Percentiles rank a stretch among this genome's conserved stretches.
Evolutionary conservation across 306 rosid genomes (phyloP).

Genomic region (Arachis stenosperma): DNA sequence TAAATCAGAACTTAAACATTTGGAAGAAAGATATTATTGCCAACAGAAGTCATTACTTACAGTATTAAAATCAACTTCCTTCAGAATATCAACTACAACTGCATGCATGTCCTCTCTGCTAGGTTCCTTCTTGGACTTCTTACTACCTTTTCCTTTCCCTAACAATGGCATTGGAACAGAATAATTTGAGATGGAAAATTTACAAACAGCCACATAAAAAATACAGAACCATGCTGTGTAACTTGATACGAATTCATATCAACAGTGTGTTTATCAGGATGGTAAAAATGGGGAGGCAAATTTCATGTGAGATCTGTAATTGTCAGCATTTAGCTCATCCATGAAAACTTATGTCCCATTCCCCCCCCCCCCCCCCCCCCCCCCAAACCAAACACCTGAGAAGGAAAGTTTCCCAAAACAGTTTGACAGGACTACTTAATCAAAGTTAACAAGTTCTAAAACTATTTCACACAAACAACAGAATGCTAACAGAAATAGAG

Average conservation of each 20-base stretch:
- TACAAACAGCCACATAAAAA: not conserved
- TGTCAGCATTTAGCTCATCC: too few species aligned
- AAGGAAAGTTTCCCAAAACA: not conserved
- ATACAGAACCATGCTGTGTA: not conserved
- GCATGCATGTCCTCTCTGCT: conserved; percentile 79
- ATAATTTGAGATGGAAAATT: conserved; percentile 23
- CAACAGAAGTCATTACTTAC: conserved; percentile 52
- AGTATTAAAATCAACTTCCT: conserved; percentile 94
- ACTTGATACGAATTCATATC: not conserved
- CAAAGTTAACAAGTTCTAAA: not conserved
- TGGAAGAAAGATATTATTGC: not conserved
- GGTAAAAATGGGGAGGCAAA: too few species aligned
- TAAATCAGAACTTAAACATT: conserved; percentile 10
- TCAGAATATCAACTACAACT: conserved; percentile 84
- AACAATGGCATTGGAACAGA: conserved; percentile 35
- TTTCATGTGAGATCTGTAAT: too few species aligned
- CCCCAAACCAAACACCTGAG: too few species aligned
- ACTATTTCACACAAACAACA: conserved; percentile 8
- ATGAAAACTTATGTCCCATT: too few species aligned
- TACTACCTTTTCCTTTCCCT: conserved; percentile 77
- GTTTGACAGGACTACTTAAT: not conserved
- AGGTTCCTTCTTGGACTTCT: conserved; percentile 87
- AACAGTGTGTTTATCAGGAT: too few species aligned
- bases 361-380: too few species aligned
- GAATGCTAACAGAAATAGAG: not conserved